A percentile compares a stretch with the other conserved stretches of the same genome.
phyloP scores from a whole-genome alignment of 805 yeast genomes.

The Barnettozyma sp. region DNA sequence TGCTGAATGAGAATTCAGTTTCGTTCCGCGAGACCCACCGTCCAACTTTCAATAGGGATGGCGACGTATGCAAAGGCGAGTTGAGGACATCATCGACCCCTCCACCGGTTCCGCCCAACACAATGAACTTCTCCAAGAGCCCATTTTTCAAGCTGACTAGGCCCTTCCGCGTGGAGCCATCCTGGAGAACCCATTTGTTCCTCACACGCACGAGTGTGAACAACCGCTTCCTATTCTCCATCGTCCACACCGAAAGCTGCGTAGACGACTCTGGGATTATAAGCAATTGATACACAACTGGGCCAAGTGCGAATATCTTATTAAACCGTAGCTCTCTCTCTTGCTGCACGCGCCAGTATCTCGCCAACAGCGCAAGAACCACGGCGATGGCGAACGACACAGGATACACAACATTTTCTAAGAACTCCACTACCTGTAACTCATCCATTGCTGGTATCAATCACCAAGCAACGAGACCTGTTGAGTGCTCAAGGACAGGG shows the following conservation, averaged over 20 bases:
- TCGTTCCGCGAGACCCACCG: too few species aligned
- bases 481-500: too few species aligned
- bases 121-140: constrained; percentile 15
- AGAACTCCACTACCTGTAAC: constrained; percentile 5
- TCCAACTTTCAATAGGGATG: constrained; percentile 16
- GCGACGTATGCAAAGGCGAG: constrained; percentile 19
- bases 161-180: constrained; percentile 6
- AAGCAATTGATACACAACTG: constrained; percentile 5
- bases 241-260: constrained; percentile 22
- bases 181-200: constrained; percentile 16
- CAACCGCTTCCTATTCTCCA: constrained; percentile 18
- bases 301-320: constrained; percentile 5
- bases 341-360: constrained; percentile 3
- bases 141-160: constrained; percentile 18
- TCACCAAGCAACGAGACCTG: not conserved
- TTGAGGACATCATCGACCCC: not conserved
- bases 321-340: constrained; percentile 3
- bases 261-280: constrained; percentile 25
- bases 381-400: constrained; percentile 1
- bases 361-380: not conserved
- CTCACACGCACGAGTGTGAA: constrained; percentile 13
- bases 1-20: constrained; percentile 17
- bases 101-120: constrained; percentile 8
- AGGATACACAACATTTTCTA: constrained; percentile 8
- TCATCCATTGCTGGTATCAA: constrained; percentile 4